These are phyloP conservation scores for Pleurotus eryngii DNA, from an alignment of 768 basidiomycete genomes.

Conservation along the genomic window DNA sequence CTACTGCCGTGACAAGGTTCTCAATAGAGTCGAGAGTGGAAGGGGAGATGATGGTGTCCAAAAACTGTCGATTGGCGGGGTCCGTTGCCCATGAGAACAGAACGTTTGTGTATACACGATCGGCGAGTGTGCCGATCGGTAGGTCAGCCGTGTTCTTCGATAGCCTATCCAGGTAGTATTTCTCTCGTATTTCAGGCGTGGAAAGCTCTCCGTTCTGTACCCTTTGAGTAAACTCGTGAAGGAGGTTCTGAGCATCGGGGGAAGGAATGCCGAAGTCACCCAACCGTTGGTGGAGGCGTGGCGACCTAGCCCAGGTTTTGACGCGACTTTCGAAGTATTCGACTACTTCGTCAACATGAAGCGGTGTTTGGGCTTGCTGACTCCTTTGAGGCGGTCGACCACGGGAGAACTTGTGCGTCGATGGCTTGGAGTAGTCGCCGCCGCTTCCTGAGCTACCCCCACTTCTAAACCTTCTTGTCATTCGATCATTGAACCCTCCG, in stretches of 20 bases:
- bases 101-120: slow-evolving; percentile 47
- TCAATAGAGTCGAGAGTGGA: slow-evolving; percentile 36
- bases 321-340: slow-evolving; percentile 35
- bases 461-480: neutral
- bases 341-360: slow-evolving; percentile 19
- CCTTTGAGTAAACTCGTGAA: slow-evolving; percentile 37
- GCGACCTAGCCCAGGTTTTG: slow-evolving; percentile 32
- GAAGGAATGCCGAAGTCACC: slow-evolving; percentile 45
- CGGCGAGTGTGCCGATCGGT: slow-evolving; percentile 27
- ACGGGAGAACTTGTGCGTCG: slow-evolving; percentile 1
- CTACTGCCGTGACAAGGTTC: slow-evolving; percentile 32
- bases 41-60: slow-evolving; percentile 23
- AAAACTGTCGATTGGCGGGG: slow-evolving; percentile 21
- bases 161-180: slow-evolving; percentile 44
- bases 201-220: slow-evolving; percentile 34
- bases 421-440: neutral
- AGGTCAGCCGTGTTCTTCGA: slow-evolving; percentile 25
- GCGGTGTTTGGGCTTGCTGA: neutral
- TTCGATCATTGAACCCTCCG: neutral
- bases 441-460: neutral
- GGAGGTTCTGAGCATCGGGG: slow-evolving; percentile 34
- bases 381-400: neutral
- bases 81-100: slow-evolving; percentile 56
- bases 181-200: slow-evolving; percentile 21
- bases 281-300: slow-evolving; percentile 36